Base-by-base conservation (phyloP, 305 asterid genomes). In the Fraxinus angustifolia region DNA sequence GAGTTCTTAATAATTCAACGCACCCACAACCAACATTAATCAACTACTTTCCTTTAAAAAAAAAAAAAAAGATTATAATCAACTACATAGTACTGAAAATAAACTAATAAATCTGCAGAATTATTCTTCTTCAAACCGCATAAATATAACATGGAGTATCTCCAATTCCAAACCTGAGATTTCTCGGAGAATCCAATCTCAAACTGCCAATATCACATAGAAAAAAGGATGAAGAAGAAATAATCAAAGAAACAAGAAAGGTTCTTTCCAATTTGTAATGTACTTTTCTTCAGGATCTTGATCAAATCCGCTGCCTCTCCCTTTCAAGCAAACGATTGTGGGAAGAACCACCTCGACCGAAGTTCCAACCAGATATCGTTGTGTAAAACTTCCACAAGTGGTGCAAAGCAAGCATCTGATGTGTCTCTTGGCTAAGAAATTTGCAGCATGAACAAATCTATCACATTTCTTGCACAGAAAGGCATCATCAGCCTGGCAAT, bases 401-500 rank as follows among this genome's bases (percentile, higher is more conserved):
- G 67, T 38, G 83, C 90, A 88, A 34, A 88, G 82, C 30, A 86
- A 80, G 82, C 88, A 86, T n/a, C 90, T 73, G 17, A 88, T 82
- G 45, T 88, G 90, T 77, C 90, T 84, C 36, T 79, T 84, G 2
- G 88, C 89, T 72, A 88, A 78, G 77, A 88, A 83, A 80, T 88
- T 88, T 1, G 90, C 90, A 36, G 73, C 79, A 33, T 88, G 90
- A 3, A 88, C 90, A 83, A 81, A 78, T 35, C 80, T 68, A 65
- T 88, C 90, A 73, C 90, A 88, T 84, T 88, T 88, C 75, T 72
- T 76, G 84, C 90, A 88, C 12, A 88, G 83, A 81, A 84, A 86
- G 11, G 89, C 90, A 70, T 86, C 86, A 76, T 88, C 90, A 26
- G 89, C 90, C 62, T 84, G 86, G 84, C 90, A 88, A 70, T 82